These are phyloP conservation scores for Fusarium acutatum DNA, from an alignment of 2,329 filamentous ascomycete genomes.

Conservation along the genomic window DNA sequence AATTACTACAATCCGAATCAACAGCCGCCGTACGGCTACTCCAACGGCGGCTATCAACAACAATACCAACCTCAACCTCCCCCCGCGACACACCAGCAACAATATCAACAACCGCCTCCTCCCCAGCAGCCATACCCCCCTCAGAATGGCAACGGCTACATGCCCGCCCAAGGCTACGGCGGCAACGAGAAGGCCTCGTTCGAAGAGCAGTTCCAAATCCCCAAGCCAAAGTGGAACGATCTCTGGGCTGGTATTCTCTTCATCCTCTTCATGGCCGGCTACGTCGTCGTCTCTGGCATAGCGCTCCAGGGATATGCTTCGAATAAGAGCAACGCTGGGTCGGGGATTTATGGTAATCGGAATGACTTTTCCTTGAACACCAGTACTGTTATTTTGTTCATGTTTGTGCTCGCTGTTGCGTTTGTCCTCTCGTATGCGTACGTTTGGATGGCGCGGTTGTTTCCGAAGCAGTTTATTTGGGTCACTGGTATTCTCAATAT, in stretches of 20 bases:
- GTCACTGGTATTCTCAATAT: slow-evolving; percentile 90
- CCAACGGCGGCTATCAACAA: slow-evolving; percentile 35
- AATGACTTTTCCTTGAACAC: slow-evolving; percentile 77
- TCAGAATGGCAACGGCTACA: slow-evolving; percentile 44
- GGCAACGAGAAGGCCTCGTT: slow-evolving; percentile 66
- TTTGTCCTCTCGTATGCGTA: slow-evolving; percentile 80
- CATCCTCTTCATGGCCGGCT: slow-evolving; percentile 75
- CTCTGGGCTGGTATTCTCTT: slow-evolving; percentile 87
- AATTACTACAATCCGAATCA: slow-evolving; percentile 43
- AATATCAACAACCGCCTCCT: slow-evolving; percentile 36
- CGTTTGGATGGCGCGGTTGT: slow-evolving; percentile 76
- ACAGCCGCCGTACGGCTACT: slow-evolving; percentile 27
- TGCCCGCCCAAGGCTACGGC: slow-evolving; percentile 48
- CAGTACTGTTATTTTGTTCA: slow-evolving; percentile 87
- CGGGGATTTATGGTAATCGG: slow-evolving; percentile 75
- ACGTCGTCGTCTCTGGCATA: slow-evolving; percentile 78
- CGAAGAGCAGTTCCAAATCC: slow-evolving; percentile 82
- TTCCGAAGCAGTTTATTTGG: slow-evolving; percentile 93
- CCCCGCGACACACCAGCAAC: slow-evolving; percentile 24
- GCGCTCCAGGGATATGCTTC: slow-evolving; percentile 77
- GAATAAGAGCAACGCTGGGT: slow-evolving; percentile 70
- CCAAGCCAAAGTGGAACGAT: slow-evolving; percentile 89
- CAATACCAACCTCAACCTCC: slow-evolving; percentile 41
- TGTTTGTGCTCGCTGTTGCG: slow-evolving; percentile 78
- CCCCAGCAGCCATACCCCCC: slow-evolving; percentile 40